These are phyloP conservation scores for Tulasnella sp. DNA, from an alignment of 768 basidiomycete species.

Conservation along the genomic window DNA sequence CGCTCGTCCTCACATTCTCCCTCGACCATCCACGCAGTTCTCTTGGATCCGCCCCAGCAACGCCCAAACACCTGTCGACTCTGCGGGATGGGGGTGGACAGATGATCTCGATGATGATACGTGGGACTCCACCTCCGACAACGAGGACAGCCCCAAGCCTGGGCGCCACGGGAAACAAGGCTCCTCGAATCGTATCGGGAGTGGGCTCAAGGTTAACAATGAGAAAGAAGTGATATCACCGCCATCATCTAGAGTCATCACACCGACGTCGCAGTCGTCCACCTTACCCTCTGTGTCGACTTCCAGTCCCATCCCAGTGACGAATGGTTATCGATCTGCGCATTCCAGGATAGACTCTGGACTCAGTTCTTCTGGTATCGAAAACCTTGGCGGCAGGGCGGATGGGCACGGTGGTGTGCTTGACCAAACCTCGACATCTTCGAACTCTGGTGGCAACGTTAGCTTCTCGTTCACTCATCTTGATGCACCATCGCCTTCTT, in stretches of 20 bases:
- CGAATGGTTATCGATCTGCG: slow-evolving; percentile 7
- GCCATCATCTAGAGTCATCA: slow-evolving; percentile 37
- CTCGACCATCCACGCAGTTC: slow-evolving; percentile 3
- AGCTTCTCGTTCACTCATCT: slow-evolving; percentile 77
- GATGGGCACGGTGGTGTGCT: slow-evolving; percentile 47
- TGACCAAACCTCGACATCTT: slow-evolving; percentile 1
- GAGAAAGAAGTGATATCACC: slow-evolving; percentile 22
- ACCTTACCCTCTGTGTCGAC: not conserved
- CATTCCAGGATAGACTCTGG: not conserved
- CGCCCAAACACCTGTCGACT: slow-evolving; percentile 50
- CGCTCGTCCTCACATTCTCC: slow-evolving; percentile 18
- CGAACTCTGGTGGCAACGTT: slow-evolving; percentile 30
- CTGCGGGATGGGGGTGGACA: slow-evolving; percentile 35
- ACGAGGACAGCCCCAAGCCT: slow-evolving; percentile 37
- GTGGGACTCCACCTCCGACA: slow-evolving; percentile 77
- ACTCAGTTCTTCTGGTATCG: not conserved
- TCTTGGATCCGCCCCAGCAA: slow-evolving; percentile 51
- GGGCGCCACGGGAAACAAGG: slow-evolving; percentile 21
- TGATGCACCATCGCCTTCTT: slow-evolving; percentile 59
- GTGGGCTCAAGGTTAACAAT: slow-evolving; percentile 12
- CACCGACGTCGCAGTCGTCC: slow-evolving; percentile 35
- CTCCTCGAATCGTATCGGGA: slow-evolving; percentile 14
- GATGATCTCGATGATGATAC: slow-evolving; percentile 73
- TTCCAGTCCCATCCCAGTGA: slow-evolving; percentile 7
- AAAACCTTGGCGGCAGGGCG: not conserved